Evolutionary conservation across 352 stramenopile species (phyloP).

Genomic region (Phytophthora melonis): DNA sequence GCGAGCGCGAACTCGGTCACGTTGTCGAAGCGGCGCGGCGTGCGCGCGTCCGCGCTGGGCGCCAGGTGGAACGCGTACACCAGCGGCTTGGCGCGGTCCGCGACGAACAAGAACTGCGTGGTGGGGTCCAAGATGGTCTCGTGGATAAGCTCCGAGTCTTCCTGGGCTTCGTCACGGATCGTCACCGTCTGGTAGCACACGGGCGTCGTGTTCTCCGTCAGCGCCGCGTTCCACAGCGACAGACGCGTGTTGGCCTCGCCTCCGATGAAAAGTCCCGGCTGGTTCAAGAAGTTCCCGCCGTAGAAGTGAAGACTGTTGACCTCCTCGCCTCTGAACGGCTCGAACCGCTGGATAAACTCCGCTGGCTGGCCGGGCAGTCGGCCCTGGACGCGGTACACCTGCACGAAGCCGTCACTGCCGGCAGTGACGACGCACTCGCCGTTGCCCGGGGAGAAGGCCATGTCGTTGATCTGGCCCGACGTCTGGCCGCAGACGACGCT

Average conservation of each 20-base stretch:
- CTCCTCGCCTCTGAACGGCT: constrained; percentile 74
- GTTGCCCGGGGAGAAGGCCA: constrained; percentile 72
- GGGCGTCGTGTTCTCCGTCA: constrained; percentile 65
- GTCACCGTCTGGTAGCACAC: constrained; percentile 74
- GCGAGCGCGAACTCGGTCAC: constrained; percentile 83
- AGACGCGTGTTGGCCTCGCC: constrained; percentile 69
- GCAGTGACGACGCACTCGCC: constrained; percentile 70
- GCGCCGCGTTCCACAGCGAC: constrained; percentile 52
- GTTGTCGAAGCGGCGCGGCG: constrained; percentile 75
- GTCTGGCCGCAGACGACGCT: constrained; percentile 80
- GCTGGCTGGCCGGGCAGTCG: constrained; percentile 58
- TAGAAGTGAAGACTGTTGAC: constrained; percentile 85
- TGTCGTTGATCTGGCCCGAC: constrained; percentile 78
- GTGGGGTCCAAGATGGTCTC: constrained; percentile 79
- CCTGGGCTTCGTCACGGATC: constrained; percentile 43
- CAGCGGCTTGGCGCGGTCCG: constrained; percentile 64
- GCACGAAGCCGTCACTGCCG: constrained; percentile 79
- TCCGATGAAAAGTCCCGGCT: constrained; percentile 68
- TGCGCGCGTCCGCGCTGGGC: constrained; percentile 40
- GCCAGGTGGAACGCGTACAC: constrained; percentile 79
- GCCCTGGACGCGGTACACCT: constrained; percentile 76
- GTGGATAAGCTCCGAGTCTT: constrained; percentile 46
- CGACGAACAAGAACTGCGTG: constrained; percentile 84
- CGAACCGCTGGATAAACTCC: constrained; percentile 80
- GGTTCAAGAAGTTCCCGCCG: constrained; percentile 49